Evolutionary conservation across 148 eudicot species (phyloP), one percentile per base, ranked within the genome.

Genomic region (Drosera capensis): DNA sequence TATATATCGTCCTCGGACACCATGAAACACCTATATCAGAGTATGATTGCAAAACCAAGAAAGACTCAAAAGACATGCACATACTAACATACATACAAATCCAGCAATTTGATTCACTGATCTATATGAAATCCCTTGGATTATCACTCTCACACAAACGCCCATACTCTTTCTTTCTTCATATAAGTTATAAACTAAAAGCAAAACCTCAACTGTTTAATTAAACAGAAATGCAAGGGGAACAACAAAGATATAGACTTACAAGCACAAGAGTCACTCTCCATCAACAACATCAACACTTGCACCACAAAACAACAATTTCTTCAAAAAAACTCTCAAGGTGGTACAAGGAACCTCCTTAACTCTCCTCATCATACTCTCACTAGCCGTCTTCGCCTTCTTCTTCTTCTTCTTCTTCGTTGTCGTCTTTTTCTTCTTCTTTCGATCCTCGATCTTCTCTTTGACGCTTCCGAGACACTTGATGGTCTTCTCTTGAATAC

Each of bases 391-490:
- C 18, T 6, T 24, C 22, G 22, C 20, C 9, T 1, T 19, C 36
- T 13, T 28, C 18, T 9, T 14, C 40, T 23, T 20, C 23, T 26
- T 31, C 22, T 34, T 6, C 5, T 6, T 20, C n/a, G 16, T 12
- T 0, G 29, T 15, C 26, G 15, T 20, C 18, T 31, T 26, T 7
- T 31, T 51, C 45, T 28, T 43, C 18, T 42, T 17, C 1, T n/a
- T 23, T 7, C 6, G 43, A 54, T 57, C 43, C 14, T 49, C 62
- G 23, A 80, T 75, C 28, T 45, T 66, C 23, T 71, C 68, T 16
- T 59, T 69, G 7, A 83, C 81, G 48, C 68, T 63, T 3, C 62
- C 80, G n/a, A 83, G 17, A 43, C 85, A 84, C 55, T 77, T 79
- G 51, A 34, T 71, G n/a, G 85, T 79, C 66, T 26, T 76, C 55